Evolutionary conservation across 2,329 filamentous ascomycete species (phyloP).

Genomic region (Diplocarpon mali): DNA sequence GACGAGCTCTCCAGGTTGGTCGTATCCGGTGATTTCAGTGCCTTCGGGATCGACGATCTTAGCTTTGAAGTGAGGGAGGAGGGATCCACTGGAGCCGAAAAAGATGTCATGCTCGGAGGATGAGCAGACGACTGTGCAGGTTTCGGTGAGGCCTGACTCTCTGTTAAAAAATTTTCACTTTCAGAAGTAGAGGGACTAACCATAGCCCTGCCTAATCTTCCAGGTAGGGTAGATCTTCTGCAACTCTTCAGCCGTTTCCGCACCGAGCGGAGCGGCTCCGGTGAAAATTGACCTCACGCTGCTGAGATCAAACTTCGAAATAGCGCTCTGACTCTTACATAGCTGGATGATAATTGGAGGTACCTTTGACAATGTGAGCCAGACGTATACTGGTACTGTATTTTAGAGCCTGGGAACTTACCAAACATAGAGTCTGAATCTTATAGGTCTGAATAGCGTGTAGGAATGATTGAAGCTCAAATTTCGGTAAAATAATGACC

Average conservation of each 20-base stretch:
- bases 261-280: slow-evolving; percentile 67
- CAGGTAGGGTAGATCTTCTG: slow-evolving; percentile 51
- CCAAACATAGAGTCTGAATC: slow-evolving; percentile 56
- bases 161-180: not conserved
- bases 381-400: not conserved
- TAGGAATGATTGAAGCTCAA: slow-evolving; percentile 58
- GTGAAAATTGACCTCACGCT: slow-evolving; percentile 56
- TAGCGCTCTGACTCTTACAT: slow-evolving; percentile 49
- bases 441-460: slow-evolving; percentile 55
- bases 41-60: slow-evolving; percentile 59
- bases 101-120: slow-evolving; percentile 52
- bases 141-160: slow-evolving; percentile 59
- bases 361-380: slow-evolving; percentile 35
- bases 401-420: slow-evolving; percentile 27
- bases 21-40: slow-evolving; percentile 50
- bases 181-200: slow-evolving; percentile 27
- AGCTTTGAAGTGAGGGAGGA: slow-evolving; percentile 53
- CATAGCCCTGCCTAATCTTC: slow-evolving; percentile 61
- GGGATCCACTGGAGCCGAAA: slow-evolving; percentile 60
- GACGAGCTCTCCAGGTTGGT: slow-evolving; percentile 70
- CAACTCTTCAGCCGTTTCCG: slow-evolving; percentile 58
- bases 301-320: slow-evolving; percentile 59
- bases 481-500: slow-evolving; percentile 62
- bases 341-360: slow-evolving; percentile 75
- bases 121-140: slow-evolving; percentile 55